Base-by-base conservation (phyloP, 352 stramenopile species). In the Elongisporangium prolatum region DNA sequence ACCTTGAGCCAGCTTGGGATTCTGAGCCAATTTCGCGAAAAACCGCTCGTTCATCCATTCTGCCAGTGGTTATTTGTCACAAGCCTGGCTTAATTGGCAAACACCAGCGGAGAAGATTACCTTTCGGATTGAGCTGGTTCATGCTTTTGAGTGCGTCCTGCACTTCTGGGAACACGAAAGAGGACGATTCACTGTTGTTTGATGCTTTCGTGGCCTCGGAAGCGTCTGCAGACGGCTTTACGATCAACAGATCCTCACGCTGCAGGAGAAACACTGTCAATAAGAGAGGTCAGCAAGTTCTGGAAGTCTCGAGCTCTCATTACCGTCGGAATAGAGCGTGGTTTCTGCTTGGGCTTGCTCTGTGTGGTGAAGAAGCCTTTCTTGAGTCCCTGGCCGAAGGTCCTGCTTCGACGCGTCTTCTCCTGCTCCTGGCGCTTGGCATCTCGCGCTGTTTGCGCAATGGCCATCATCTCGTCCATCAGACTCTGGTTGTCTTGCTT, bases 11-110 rank as follows among this genome's bases (percentile, higher is more conserved):
- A 93, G 64, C 38, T 80, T 80, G 5, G 80, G 78, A 44, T 87
- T 77, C 3, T 61, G 62, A 7, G 76, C 52, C 4, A 93, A 72
- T 64, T 91, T 93, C 21, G 78, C 72, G 34, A 91, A 86, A 47
- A 93, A 88, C 7, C 54, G 57, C 16, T 75, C 71, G 24, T 88
- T 86, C 79, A 91, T 89, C 84, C 84, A 93, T 18, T 88, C 84
- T 91, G 50, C n/a, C n/a, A n/a, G n/a, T n/a, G n/a, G n/a, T n/a
- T n/a, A n/a, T n/a, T n/a, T n/a, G n/a, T n/a, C n/a, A n/a, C n/a
- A n/a, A n/a, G n/a, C n/a, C n/a, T n/a, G n/a, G n/a, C n/a, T n/a
- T n/a, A n/a, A n/a, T n/a, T n/a, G n/a, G n/a, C n/a, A n/a, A n/a
- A n/a, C n/a, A n/a, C n/a, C n/a, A n/a, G n/a, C n/a, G n/a, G n/a